Percentiles rank a stretch among this genome's conserved stretches.
These are phyloP conservation scores for Beauveria bassiana DNA, from an alignment of 2,329 filamentous ascomycete genomes.

Conservation along the genomic window DNA sequence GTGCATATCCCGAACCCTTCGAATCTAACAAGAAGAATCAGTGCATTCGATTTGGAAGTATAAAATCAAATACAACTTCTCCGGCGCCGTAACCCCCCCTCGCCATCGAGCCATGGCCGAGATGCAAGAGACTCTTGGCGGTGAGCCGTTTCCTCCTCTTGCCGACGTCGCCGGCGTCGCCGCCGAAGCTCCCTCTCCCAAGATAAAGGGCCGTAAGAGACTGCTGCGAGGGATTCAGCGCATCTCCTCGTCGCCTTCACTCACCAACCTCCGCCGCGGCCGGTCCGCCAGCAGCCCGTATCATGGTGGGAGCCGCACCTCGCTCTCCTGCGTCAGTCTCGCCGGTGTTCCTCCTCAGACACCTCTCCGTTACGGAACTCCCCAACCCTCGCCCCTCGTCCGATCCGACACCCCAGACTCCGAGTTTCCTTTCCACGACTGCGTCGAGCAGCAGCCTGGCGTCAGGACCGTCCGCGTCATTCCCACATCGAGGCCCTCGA, in stretches of 20 bases:
- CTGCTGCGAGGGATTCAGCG: slow-evolving; percentile 69
- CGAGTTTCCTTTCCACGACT: slow-evolving; percentile 34
- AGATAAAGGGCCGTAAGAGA: slow-evolving; percentile 60
- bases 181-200: slow-evolving; percentile 27
- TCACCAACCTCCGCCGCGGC: slow-evolving; percentile 55
- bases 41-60: neutral
- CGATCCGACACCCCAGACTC: slow-evolving; percentile 31
- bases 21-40: neutral
- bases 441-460: slow-evolving; percentile 40
- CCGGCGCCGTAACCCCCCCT: neutral
- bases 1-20: neutral
- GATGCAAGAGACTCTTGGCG: slow-evolving; percentile 18
- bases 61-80: neutral
- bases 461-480: slow-evolving; percentile 45
- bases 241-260: slow-evolving; percentile 71
- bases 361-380: slow-evolving; percentile 24
- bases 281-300: slow-evolving; percentile 64
- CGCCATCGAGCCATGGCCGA: slow-evolving; percentile 13
- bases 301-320: slow-evolving; percentile 35
- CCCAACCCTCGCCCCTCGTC: slow-evolving; percentile 34
- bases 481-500: slow-evolving; percentile 32
- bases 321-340: slow-evolving; percentile 48
- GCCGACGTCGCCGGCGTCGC: slow-evolving; percentile 14
- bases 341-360: slow-evolving; percentile 27
- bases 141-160: slow-evolving; percentile 14